phyloP scores from a whole-genome alignment of 352 stramenopile genomes.

The Plasmopara viticola region DNA sequence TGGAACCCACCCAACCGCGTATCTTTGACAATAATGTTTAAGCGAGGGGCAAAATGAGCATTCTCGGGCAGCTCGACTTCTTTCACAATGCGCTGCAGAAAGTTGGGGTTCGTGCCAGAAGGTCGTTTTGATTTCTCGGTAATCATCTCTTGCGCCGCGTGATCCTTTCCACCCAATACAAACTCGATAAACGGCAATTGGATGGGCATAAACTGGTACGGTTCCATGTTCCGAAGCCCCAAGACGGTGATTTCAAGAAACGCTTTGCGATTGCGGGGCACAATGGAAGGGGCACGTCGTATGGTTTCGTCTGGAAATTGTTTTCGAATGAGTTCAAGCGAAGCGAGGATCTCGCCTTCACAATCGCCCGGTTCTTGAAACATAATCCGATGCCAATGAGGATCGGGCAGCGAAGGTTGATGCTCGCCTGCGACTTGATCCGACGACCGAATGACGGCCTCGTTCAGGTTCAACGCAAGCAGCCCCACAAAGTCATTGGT shows the following conservation, averaged over 20 bases:
- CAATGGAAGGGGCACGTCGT: conserved; percentile 42
- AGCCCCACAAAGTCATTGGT: conserved; percentile 64
- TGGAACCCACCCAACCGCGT: conserved; percentile 83
- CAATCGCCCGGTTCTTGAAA: conserved; percentile 71
- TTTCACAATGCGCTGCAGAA: conserved; percentile 86
- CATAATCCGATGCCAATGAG: conserved; percentile 71
- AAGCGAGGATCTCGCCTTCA: conserved; percentile 78
- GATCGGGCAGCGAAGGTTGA: conserved; percentile 40
- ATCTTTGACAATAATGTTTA: conserved; percentile 89
- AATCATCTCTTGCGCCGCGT: conserved; percentile 77
- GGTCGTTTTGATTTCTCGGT: conserved; percentile 83
- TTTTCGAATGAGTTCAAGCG: conserved; percentile 67
- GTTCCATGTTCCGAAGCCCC: conserved; percentile 79
- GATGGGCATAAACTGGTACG: conserved; percentile 86
- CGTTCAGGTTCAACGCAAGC: conserved; percentile 53
- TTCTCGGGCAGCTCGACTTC: conserved; percentile 83
- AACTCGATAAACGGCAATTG: conserved; percentile 87
- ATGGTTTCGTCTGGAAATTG: conserved; percentile 61
- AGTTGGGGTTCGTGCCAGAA: conserved; percentile 83
- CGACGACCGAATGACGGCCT: conserved; percentile 63
- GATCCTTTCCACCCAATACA: conserved; percentile 76
- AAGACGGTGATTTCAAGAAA: conserved; percentile 83
- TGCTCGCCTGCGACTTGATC: conserved; percentile 47
- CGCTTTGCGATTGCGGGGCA: conserved; percentile 59
- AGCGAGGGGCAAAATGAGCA: conserved; percentile 76